These are phyloP conservation scores for Closterium sp. DNA, from an alignment of 139 green algal species.

Conservation along the genomic window DNA sequence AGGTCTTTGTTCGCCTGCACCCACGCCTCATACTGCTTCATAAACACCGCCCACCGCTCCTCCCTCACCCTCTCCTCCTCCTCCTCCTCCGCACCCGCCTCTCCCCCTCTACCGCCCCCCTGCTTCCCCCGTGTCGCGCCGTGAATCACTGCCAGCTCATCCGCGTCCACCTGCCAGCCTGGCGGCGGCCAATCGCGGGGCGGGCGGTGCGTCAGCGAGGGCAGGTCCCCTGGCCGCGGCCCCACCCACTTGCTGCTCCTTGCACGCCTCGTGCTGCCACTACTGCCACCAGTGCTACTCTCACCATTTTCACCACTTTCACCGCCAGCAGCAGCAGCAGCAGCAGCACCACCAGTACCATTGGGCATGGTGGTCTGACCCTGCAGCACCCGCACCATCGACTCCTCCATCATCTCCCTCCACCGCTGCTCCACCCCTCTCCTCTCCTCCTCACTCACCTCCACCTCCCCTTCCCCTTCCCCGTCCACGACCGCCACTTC, in stretches of 20 bases:
- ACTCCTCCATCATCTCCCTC: background rate
- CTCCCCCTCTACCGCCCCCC: background rate
- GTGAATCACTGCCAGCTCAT: constrained; percentile 18
- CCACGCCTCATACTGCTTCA: constrained; percentile 28
- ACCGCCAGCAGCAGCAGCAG: background rate
- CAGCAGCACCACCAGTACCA: too few relatives aligned
- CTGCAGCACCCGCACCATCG: background rate
- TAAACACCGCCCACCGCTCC: constrained; percentile 1
- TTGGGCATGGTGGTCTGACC: background rate
- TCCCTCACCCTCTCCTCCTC: background rate
- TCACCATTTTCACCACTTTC: too few relatives aligned
- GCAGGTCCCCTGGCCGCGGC: background rate
- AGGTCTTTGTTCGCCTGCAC: background rate
- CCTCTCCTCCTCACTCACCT: background rate
- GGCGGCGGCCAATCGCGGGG: constrained; percentile 3
- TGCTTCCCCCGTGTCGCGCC: background rate
- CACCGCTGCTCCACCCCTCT: background rate
- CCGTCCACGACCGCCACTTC: background rate
- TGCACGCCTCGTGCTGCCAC: background rate
- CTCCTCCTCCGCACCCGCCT: background rate
- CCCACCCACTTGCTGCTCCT: background rate
- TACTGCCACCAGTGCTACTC: background rate
- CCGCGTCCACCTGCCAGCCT: constrained; percentile 1
- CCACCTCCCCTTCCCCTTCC: background rate
- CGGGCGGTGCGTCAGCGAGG: background rate